Base-by-base conservation (phyloP, 352 stramenopile species). In the Phytophthora aleatoria region DNA sequence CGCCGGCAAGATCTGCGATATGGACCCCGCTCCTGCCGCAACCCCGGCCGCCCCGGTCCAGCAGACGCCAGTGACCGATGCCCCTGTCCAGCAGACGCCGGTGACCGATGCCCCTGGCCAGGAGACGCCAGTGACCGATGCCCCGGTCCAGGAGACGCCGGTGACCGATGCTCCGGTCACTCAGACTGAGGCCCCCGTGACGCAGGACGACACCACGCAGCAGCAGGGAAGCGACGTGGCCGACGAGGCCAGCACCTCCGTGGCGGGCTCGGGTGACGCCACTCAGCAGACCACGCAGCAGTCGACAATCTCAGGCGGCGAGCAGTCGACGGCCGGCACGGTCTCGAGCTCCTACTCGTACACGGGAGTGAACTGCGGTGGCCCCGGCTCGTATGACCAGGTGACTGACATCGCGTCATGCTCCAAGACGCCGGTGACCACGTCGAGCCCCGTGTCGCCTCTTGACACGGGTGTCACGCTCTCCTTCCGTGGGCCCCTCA, bases 331-430 rank as follows among this genome's bases (percentile, higher is more conserved):
- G 26, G 56, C 74, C 3, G 82, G 82, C 52, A 76, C 57, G 3
- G 51, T 87, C 49, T 73, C 74, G 39, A 50, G 41, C 20, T 57
- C 72, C 57, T 85, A 85, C 68, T 77, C 78, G 67, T 91, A 87
- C 78, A 79, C 64, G 28, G 83, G 80, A 48, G 54, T 53, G 41
- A 74, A 87, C 61, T 75, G 65, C 55, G 83, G 83, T 27, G 80
- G 83, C 26, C 64, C 77, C 8, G 83, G 85, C 43, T 61, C 57
- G 41, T 94, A 92, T 68, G 57, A 89, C 5, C 85, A 87, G 71
- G 85, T 94, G 67, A 91, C 85, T 16, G 71, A 92, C 69, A 65
- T 89, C 15, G 63, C 39, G 1, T 78, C 72, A 52, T 94, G 85
- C 66, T 27, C 73, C 62, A 89, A 82, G 65, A 59, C 57, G 49